phyloP scores from a whole-genome alignment of 2,329 filamentous ascomycete species.

The Claviceps pusilla region DNA sequence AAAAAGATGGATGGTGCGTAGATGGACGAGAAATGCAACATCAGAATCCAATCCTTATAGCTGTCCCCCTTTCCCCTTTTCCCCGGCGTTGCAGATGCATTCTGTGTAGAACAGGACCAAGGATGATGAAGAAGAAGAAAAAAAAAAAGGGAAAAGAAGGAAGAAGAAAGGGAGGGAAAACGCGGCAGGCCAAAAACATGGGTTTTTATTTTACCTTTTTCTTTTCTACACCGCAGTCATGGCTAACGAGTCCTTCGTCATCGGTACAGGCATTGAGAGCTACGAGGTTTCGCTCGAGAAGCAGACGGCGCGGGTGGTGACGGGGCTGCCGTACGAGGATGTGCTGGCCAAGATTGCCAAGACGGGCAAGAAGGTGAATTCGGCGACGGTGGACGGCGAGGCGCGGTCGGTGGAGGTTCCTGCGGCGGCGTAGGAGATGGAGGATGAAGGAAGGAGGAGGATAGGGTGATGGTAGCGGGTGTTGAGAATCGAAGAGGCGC shows the following conservation, averaged over 20 bases:
- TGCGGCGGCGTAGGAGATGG: constrained; percentile 10
- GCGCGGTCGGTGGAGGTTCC: constrained; percentile 34
- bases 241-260: neutral
- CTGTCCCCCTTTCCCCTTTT: too few relatives aligned
- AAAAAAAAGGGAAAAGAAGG: too few relatives aligned
- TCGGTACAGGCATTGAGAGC: constrained; percentile 56
- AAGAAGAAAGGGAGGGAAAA: too few relatives aligned
- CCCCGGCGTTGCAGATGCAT: too few relatives aligned
- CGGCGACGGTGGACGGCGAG: constrained; percentile 54
- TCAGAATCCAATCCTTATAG: too few relatives aligned
- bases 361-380: constrained; percentile 85
- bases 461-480: neutral
- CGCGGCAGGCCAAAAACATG: too few relatives aligned
- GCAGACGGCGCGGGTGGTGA: constrained; percentile 66
- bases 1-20: constrained; percentile 74
- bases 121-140: too few relatives aligned
- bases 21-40: too few relatives aligned
- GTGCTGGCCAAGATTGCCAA: constrained; percentile 83
- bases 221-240: neutral
- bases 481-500: neutral
- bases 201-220: too few relatives aligned
- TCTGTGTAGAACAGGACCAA: too few relatives aligned
- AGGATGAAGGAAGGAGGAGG: neutral
- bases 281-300: constrained; percentile 78
- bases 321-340: constrained; percentile 59